Conservation (phyloP, 306 rosid species). For the Vigna trinervia region DNA sequence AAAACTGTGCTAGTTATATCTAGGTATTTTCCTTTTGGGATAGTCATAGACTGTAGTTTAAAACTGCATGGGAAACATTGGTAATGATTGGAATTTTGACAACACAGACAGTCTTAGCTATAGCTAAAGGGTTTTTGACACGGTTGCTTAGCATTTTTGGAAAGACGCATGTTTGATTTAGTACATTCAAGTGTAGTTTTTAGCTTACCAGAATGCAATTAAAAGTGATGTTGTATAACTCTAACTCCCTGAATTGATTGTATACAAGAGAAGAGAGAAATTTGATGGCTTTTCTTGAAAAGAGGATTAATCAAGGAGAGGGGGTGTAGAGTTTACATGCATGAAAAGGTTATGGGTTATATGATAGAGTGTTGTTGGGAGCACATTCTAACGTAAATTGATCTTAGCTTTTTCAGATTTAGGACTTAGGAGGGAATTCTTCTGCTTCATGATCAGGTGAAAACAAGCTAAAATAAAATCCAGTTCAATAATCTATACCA, state of each 20-base stretch:
- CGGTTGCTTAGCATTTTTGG: constrained; percentile 38
- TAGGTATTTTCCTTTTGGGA: constrained; percentile 12
- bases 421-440: constrained; percentile 26
- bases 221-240: constrained; percentile 5
- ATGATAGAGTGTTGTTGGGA: constrained; percentile 23
- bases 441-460: constrained; percentile 30
- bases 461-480: constrained; percentile 21
- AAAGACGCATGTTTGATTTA: constrained; percentile 21
- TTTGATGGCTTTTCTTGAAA: neutral
- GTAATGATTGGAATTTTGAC: constrained; percentile 24
- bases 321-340: neutral
- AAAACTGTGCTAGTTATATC: constrained; percentile 25
- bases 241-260: constrained; percentile 31
- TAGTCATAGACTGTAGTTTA: constrained; percentile 17
- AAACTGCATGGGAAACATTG: constrained; percentile 16
- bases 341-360: constrained; percentile 20
- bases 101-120: constrained; percentile 3
- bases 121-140: constrained; percentile 20
- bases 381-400: constrained; percentile 34
- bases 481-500: constrained; percentile 26
- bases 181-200: constrained; percentile 19
- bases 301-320: neutral
- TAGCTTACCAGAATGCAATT: constrained; percentile 10
- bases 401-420: constrained; percentile 35
- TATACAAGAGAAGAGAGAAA: neutral